Evolutionary conservation across 2,329 filamentous ascomycete species (phyloP).

Genomic region (Erysiphe neolycopersici): DNA sequence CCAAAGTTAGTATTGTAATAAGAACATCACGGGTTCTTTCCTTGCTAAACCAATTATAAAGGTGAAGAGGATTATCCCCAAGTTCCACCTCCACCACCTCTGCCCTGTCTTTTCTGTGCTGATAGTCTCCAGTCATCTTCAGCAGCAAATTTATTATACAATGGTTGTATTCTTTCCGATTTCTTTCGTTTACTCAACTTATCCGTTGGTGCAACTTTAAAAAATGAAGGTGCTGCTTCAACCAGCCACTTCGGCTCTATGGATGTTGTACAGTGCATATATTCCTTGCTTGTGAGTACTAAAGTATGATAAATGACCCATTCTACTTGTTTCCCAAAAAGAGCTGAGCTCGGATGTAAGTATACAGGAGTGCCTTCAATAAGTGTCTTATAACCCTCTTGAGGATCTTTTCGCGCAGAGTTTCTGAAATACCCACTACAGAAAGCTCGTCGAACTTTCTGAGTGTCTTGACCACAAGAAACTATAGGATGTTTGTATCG

Average conservation of each 20-base stretch:
- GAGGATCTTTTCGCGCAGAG: slow-evolving; percentile 75
- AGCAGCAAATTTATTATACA: slow-evolving; percentile 76
- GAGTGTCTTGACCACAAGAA: slow-evolving; percentile 68
- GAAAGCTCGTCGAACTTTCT: slow-evolving; percentile 64
- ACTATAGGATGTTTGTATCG: slow-evolving; percentile 61
- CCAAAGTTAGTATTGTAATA: no score
- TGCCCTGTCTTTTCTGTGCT: slow-evolving; percentile 60
- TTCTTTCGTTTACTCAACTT: slow-evolving; percentile 72
- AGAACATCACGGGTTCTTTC: no score
- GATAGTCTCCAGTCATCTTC: slow-evolving; percentile 91
- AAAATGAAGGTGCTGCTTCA: slow-evolving; percentile 93
- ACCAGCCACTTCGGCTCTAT: slow-evolving; percentile 92
- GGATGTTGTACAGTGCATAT: slow-evolving; percentile 81
- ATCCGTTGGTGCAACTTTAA: slow-evolving; percentile 83
- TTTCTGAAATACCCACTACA: slow-evolving; percentile 94
- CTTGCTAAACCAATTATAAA: not conserved
- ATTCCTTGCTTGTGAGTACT: slow-evolving; percentile 86
- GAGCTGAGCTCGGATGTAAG: slow-evolving; percentile 68
- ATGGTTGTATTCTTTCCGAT: slow-evolving; percentile 78
- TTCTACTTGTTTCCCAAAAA: slow-evolving; percentile 90
- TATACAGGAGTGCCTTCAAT: slow-evolving; percentile 89
- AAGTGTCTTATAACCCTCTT: slow-evolving; percentile 92
- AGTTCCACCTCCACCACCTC: slow-evolving; percentile 71
- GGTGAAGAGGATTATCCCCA: slow-evolving; percentile 35
- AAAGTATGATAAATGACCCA: slow-evolving; percentile 87